Evolutionary conservation across 2,329 filamentous ascomycete genomes (phyloP).

Genomic region (Penicillium verrucosum): DNA sequence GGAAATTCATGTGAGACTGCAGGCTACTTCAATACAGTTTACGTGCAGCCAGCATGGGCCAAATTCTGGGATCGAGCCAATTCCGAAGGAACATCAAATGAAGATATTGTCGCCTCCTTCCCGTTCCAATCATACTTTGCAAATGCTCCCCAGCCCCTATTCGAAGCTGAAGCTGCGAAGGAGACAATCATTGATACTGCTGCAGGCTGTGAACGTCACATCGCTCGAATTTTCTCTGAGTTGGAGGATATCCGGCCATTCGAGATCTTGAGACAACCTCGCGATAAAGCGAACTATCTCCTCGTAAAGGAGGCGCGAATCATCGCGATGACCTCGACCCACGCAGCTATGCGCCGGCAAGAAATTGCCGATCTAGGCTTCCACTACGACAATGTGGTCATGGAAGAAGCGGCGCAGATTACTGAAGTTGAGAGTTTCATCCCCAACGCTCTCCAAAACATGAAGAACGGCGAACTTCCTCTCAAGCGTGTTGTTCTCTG

Average conservation of each 20-base stretch:
- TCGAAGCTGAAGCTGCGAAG: conserved; percentile 63
- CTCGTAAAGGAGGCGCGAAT: conserved; percentile 95
- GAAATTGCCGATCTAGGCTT: conserved; percentile 93
- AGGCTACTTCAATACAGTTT: conserved; percentile 92
- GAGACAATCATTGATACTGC: conserved; percentile 71
- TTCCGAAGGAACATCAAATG: conserved; percentile 53
- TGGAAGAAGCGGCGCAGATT: conserved; percentile 98
- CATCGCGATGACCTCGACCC: conserved; percentile 97
- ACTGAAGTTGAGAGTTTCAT: conserved; percentile 98
- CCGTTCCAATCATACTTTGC: conserved; percentile 88
- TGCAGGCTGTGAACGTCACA: conserved; percentile 81
- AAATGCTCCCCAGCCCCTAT: conserved; percentile 81
- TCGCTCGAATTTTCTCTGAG: conserved; percentile 86
- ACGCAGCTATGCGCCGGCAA: conserved; percentile 87
- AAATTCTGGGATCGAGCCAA: conserved; percentile 70
- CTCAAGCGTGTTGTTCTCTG: conserved; percentile 88
- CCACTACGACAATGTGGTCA: conserved; percentile 94
- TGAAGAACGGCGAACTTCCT: conserved; percentile 66
- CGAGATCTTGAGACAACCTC: conserved; percentile 82
- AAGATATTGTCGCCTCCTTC: conserved; percentile 69
- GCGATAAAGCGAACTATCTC: conserved; percentile 94
- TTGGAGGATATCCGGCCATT: conserved; percentile 92
- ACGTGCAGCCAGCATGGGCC: conserved; percentile 82
- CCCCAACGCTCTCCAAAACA: conserved; percentile 85
- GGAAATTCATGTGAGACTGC: conserved; percentile 95